These are phyloP conservation scores for Spathaspora arborariae DNA, from an alignment of 805 yeast species.

Conservation along the genomic window DNA sequence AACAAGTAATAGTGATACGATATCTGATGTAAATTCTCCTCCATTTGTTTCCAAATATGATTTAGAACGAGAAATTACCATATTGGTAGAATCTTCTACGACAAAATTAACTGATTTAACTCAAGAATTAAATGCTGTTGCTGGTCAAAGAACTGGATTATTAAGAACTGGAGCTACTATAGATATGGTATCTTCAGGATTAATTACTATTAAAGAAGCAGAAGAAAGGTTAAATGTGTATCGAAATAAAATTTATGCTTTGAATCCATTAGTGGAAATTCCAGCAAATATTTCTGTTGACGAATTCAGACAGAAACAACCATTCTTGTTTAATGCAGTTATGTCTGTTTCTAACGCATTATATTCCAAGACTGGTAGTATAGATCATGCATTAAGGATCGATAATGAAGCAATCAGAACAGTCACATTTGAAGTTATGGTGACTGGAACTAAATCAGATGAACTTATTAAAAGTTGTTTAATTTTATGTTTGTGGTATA, in stretches of 20 bases:
- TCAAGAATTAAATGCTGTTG: slow-evolving; percentile 40
- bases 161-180: slow-evolving; percentile 22
- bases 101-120: slow-evolving; percentile 41
- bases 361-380: slow-evolving; percentile 25
- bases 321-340: slow-evolving; percentile 60
- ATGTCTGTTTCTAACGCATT: slow-evolving; percentile 57
- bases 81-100: slow-evolving; percentile 28
- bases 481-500: slow-evolving; percentile 73
- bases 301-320: slow-evolving; percentile 47
- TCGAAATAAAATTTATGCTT: slow-evolving; percentile 39
- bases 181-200: slow-evolving; percentile 57
- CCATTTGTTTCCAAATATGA: slow-evolving; percentile 29
- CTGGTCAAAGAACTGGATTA: slow-evolving; percentile 38
- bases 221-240: slow-evolving; percentile 48
- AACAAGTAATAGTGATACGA: slow-evolving; percentile 1
- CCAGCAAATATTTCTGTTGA: slow-evolving; percentile 42
- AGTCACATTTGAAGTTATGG: slow-evolving; percentile 55
- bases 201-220: slow-evolving; percentile 61
- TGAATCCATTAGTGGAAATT: slow-evolving; percentile 57
- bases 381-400: slow-evolving; percentile 43
- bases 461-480: slow-evolving; percentile 64
- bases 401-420: slow-evolving; percentile 52
- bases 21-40: slow-evolving; percentile 12
- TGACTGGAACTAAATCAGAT: slow-evolving; percentile 65
- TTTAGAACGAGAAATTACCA: slow-evolving; percentile 39